Evolutionary conservation across 306 rosid genomes (phyloP), one percentile per base, ranked within the genome.

Genomic region (Trifolium repens): DNA sequence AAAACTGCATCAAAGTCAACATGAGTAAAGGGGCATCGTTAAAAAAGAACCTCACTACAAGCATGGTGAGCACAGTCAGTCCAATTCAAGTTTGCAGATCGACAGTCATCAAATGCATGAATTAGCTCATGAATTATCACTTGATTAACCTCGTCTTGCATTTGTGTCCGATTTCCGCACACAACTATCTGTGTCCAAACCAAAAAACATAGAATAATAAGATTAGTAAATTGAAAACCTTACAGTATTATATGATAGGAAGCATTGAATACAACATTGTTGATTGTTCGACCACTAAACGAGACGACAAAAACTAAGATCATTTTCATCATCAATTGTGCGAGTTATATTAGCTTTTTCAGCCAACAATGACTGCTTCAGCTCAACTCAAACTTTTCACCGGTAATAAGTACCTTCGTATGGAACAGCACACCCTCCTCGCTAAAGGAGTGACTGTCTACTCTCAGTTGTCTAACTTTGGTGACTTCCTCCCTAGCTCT

Each of bases 1-100:
- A 69, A 43, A 74, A 15, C 69, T 16, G 24, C 26, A 73, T 60
- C 32, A 80, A 74, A 49, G 27, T 49, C 24, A 59, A 62, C 15
- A 44, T 11, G 17, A 27, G 2, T 34, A 64, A 76, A 17, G 15
- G 34, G 7, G 52, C 4, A 1, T 49, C 2, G 59, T 66, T 30
- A 30, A 19, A 80, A 53, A 13, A 67, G 40, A 72, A 91, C 98
- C 97, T 94, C 97, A 7, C 93, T 90, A 74, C 97, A 94, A 82
- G 98, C 97, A 79, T 91, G 98, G 85, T 94, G 98, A 65, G 97
- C 94, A 74, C 98, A 91, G 63, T 88, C 81, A 66, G 87, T 69
- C 98, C 98, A 94, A 24, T 91, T 80, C 82, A 94, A 79, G 78
- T 91, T 91, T 35, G 87, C 85, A 10, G 93, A 91, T 71, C 93